Conservation (phyloP, 352 stramenopile species). For the Phytopythium delawarense region DNA sequence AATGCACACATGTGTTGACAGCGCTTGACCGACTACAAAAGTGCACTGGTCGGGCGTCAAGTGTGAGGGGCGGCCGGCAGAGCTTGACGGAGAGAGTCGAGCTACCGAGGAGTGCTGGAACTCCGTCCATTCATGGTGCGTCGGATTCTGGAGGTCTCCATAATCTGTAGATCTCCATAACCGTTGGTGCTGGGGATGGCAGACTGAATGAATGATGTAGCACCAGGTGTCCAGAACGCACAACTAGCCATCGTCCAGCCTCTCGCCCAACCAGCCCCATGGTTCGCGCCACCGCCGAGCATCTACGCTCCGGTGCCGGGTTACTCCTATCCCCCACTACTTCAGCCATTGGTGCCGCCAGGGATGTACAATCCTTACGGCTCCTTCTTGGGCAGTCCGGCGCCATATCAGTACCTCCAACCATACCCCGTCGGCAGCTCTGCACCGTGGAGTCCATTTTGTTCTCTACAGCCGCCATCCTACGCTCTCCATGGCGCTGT, state of each 20-base stretch:
- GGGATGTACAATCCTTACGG: neutral
- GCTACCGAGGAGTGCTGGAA: slow-evolving; percentile 7
- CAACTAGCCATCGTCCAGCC: neutral
- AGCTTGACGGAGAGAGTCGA: neutral
- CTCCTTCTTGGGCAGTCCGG: neutral
- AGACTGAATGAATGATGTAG: neutral
- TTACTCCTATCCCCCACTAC: neutral
- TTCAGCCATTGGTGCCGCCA: neutral
- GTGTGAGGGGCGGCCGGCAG: slow-evolving; percentile 2
- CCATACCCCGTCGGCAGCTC: neutral
- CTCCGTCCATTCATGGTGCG: neutral
- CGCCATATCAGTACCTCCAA: neutral
- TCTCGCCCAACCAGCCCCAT: neutral
- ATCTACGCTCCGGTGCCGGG: neutral
- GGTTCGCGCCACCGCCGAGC: neutral
- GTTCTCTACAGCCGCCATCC: neutral
- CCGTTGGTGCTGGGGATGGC: neutral
- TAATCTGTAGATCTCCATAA: no score
- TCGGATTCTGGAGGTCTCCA: neutral
- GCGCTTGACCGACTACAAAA: neutral
- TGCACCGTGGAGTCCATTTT: neutral
- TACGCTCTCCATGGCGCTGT: neutral
- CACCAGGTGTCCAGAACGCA: neutral
- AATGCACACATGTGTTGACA: neutral
- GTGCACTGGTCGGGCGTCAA: neutral